Base-by-base conservation (phyloP, 345 rosid species). In the Jatropha curcas region DNA sequence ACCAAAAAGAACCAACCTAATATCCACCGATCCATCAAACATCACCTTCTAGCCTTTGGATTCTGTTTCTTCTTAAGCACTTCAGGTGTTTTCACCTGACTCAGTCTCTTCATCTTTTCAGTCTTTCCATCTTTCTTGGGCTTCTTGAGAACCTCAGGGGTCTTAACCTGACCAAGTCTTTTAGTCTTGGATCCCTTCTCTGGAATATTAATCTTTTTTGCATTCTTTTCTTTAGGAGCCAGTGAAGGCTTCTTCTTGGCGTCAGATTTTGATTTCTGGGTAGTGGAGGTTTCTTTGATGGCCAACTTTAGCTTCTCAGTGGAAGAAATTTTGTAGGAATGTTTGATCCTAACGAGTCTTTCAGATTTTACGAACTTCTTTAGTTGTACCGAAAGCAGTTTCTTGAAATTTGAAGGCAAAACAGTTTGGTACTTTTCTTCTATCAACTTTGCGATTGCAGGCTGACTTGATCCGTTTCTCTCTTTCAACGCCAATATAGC, bases 161-260 rank as follows among this genome's bases (percentile, higher is more conserved):
- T 84, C 62, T 81, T 76, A 12, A 84, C 76, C 72, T 71, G 84
- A 72, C 83, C 79, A 37, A 84, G 71, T 74, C 81, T 81, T 77
- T 76, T 81, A n/a, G 70, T 78, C 81, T 72, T 78, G 2, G 59
- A 68, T 27, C 45, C 70, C 62, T 74, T 74, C 75, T 51, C 60
- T 25, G 71, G n/a, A n/a, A n/a, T n/a, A n/a, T n/a, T 6, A 22
- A 20, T 45, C 52, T 74, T 79, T 24, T 70, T 68, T 25, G 43
- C 58, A 22, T n/a, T 75, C 64, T 58, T 55, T 17, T 60, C 74
- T 53, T 34, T 65, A 20, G 68, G 14, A 13, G 69, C 2, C 20
- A 62, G 8, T n/a, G 68, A 35, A n/a, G n/a, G n/a, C n/a, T n/a
- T n/a, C 20, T 31, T 55, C 57, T 46, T 46, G 28, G 60, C 35